Conservation (phyloP, 2,329 filamentous ascomycete species). For the Diaporthe nobilis region DNA sequence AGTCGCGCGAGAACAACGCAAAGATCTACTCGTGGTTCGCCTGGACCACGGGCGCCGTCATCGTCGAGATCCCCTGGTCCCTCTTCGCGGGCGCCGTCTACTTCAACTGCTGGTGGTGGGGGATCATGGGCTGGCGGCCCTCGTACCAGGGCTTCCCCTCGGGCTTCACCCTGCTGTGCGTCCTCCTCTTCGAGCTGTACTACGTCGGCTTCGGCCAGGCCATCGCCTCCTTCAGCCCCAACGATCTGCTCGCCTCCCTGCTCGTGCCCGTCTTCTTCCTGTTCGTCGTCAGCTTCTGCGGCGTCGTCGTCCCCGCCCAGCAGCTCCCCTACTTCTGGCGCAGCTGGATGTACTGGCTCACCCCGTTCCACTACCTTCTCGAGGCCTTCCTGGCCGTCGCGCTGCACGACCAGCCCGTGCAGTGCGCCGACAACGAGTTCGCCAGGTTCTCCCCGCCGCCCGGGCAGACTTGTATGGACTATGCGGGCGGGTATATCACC, state of each 20-base stretch:
- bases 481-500: constrained; percentile 65
- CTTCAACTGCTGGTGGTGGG: constrained; percentile 71
- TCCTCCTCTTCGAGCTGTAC: constrained; percentile 72
- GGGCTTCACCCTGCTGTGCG: constrained; percentile 67
- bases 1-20: constrained; percentile 71
- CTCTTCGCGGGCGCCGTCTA: constrained; percentile 61
- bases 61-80: constrained; percentile 63
- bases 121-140: constrained; percentile 50
- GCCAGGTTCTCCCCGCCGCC: constrained; percentile 65
- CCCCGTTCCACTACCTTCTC: constrained; percentile 75
- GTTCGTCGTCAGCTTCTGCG: constrained; percentile 78
- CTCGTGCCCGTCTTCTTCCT: constrained; percentile 70
- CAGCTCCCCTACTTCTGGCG: constrained; percentile 77
- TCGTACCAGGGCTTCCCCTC: constrained; percentile 59
- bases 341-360: constrained; percentile 74
- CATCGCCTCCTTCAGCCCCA: constrained; percentile 74
- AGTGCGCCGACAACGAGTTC: constrained; percentile 64
- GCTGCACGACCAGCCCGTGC: constrained; percentile 61
- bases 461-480: constrained; percentile 69
- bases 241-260: constrained; percentile 71
- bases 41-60: constrained; percentile 67
- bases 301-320: constrained; percentile 78
- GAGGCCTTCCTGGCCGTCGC: constrained; percentile 67
- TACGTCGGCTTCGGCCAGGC: constrained; percentile 75
- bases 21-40: constrained; percentile 74